Conservation (phyloP, 176 grass and related monocot species). For the Oryza longistaminata region DNA sequence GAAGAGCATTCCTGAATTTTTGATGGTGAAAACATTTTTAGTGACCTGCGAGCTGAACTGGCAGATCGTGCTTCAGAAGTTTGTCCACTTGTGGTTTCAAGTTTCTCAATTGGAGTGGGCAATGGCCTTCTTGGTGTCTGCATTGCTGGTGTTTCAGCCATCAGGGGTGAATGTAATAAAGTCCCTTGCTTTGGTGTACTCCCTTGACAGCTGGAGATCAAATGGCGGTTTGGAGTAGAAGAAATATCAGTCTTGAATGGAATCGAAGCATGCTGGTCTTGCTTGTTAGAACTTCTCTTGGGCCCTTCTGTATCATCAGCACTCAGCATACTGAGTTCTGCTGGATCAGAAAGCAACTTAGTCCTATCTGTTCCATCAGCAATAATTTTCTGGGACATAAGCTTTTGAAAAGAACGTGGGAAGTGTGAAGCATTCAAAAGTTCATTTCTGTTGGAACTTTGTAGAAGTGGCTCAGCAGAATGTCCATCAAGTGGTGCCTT, state of each 20-base stretch:
- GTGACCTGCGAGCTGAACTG: conserved; percentile 76
- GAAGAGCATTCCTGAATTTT: conserved; percentile 41
- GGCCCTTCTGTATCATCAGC: conserved; percentile 27
- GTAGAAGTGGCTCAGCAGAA: conserved; percentile 33
- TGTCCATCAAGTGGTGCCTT: conserved; percentile 31
- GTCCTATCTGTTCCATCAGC: conserved; percentile 43
- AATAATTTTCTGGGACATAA: conserved; percentile 61
- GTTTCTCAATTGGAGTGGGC: conserved; percentile 61
- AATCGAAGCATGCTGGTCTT: conserved; percentile 12
- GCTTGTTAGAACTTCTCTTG: conserved; percentile 35
- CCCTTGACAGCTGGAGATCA: conserved; percentile 39
- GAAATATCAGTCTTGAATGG: conserved; percentile 28
- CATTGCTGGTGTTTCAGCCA: conserved; percentile 54
- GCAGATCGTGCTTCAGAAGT: conserved; percentile 56
- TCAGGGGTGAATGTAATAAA: conserved; percentile 38
- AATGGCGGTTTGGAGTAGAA: conserved; percentile 36
- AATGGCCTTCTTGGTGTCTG: conserved; percentile 74
- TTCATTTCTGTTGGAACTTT: conserved; percentile 40
- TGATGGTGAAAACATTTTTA: conserved; percentile 59
- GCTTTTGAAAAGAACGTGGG: conserved; percentile 68
- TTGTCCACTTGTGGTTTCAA: conserved; percentile 36
- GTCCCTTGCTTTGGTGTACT: conserved; percentile 57
- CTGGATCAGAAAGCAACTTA: conserved; percentile 50
- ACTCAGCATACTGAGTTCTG: conserved; percentile 10
- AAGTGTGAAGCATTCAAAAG: conserved; percentile 71